These are phyloP conservation scores for Pouteria campechiana DNA, from an alignment of 179 eudicot species.

Conservation along the genomic window DNA sequence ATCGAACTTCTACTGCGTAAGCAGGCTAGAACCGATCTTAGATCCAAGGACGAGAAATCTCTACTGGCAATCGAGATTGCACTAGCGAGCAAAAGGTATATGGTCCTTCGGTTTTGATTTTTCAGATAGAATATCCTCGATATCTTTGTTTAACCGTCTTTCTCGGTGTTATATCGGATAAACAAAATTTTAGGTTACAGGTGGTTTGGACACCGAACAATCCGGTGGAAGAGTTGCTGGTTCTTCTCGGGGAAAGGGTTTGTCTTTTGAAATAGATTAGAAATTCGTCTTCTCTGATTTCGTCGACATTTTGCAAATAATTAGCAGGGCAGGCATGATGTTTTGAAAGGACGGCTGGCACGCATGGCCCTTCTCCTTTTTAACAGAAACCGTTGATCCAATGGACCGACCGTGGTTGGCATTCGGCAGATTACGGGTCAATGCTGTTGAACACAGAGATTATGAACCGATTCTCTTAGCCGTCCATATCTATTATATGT, in stretches of 20 bases:
- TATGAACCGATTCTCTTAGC: too few relatives aligned
- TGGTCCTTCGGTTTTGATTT: neutral
- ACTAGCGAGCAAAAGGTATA: constrained; percentile 1
- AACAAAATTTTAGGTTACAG: constrained; percentile 15
- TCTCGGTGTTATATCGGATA: neutral
- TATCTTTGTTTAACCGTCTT: neutral
- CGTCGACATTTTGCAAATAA: too few relatives aligned
- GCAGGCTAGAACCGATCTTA: constrained; percentile 26
- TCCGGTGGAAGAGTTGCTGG: constrained; percentile 22
- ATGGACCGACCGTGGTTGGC: too few relatives aligned
- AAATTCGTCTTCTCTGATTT: too few relatives aligned
- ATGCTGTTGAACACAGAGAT: too few relatives aligned
- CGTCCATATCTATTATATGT: too few relatives aligned
- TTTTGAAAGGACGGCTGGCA: too few relatives aligned
- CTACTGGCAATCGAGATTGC: constrained; percentile 23
- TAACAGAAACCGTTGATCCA: too few relatives aligned
- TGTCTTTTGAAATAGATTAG: neutral
- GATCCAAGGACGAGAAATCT: constrained; percentile 7
- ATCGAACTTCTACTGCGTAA: constrained; percentile 22
- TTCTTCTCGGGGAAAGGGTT: constrained; percentile 25
- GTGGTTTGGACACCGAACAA: constrained; percentile 19
- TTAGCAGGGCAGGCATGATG: too few relatives aligned
- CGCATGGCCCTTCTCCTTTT: too few relatives aligned
- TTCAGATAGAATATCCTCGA: neutral
- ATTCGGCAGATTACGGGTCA: too few relatives aligned